These are phyloP conservation scores for Penicillium sp. DNA, from an alignment of 2,329 filamentous ascomycete genomes.

Conservation along the genomic window DNA sequence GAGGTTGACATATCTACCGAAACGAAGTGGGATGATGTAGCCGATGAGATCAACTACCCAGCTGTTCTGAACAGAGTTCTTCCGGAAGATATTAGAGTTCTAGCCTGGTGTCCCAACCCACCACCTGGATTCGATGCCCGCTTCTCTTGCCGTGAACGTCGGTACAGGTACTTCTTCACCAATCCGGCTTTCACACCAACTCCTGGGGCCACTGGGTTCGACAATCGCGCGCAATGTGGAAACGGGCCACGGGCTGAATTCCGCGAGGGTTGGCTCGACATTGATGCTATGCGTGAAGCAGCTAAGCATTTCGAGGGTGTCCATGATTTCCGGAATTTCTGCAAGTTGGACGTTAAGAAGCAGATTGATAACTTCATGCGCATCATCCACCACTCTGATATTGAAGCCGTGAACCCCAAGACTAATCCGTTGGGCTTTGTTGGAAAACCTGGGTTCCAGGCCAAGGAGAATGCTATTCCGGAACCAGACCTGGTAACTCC, in stretches of 20 bases:
- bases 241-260: constrained; percentile 28
- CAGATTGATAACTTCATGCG: constrained; percentile 83
- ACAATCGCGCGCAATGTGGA: constrained; percentile 29
- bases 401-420: constrained; percentile 66
- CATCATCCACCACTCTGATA: constrained; percentile 75
- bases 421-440: constrained; percentile 61
- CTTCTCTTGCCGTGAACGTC: constrained; percentile 87
- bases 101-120: constrained; percentile 89
- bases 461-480: constrained; percentile 23
- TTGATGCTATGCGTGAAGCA: constrained; percentile 80
- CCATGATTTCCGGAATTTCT: constrained; percentile 96
- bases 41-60: constrained; percentile 82
- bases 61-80: constrained; percentile 83
- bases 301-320: constrained; percentile 77
- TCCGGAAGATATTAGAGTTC: constrained; percentile 82
- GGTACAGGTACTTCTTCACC: constrained; percentile 97
- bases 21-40: constrained; percentile 63
- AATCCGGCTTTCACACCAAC: constrained; percentile 81
- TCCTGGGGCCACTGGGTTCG: constrained; percentile 56
- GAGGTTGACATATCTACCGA: constrained; percentile 41
- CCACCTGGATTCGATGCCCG: constrained; percentile 82
- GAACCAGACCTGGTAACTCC: constrained; percentile 18
- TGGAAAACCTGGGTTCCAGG: constrained; percentile 48
- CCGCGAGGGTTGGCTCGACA: constrained; percentile 79
- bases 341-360: constrained; percentile 88